A percentile compares a stretch with the other conserved stretches of the same genome.
phyloP scores from a whole-genome alignment of 257 asterid genomes.

The Jacaranda copaia region DNA sequence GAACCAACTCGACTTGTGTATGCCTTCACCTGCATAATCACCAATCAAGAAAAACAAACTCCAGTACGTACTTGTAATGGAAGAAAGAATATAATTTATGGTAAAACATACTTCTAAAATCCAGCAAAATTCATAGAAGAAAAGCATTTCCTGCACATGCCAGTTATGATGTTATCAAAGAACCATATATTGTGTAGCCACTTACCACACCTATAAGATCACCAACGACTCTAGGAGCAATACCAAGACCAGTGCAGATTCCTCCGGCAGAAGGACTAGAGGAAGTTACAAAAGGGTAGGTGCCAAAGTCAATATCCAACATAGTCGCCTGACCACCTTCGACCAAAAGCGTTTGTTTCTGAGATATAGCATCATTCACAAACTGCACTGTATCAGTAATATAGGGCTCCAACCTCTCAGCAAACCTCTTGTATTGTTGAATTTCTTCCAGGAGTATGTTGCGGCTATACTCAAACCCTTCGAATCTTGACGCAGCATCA shows the following conservation, averaged over 20 bases:
- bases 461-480: constrained; percentile 72
- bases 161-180: background rate
- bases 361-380: constrained; percentile 78
- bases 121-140: constrained; percentile 16
- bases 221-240: constrained; percentile 91
- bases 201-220: constrained; percentile 98
- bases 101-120: constrained; percentile 1
- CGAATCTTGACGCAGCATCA: constrained; percentile 90
- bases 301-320: constrained; percentile 96
- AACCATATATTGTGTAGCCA: constrained; percentile 5
- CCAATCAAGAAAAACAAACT: constrained; percentile 17
- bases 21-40: constrained; percentile 81
- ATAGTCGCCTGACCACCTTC: constrained; percentile 99
- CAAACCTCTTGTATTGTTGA: constrained; percentile 71
- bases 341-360: constrained; percentile 75
- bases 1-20: constrained; percentile 98
- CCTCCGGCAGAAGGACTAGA: constrained; percentile 99
- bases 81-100: background rate
- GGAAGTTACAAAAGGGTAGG: constrained; percentile 95
- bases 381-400: constrained; percentile 86
- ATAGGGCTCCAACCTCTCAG: constrained; percentile 91
- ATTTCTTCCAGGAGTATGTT: constrained; percentile 91
- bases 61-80: background rate
- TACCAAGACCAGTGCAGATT: constrained; percentile 97
- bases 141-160: background rate